Base-by-base conservation (phyloP, 176 grass and related monocot species). In the Themeda triandra region DNA sequence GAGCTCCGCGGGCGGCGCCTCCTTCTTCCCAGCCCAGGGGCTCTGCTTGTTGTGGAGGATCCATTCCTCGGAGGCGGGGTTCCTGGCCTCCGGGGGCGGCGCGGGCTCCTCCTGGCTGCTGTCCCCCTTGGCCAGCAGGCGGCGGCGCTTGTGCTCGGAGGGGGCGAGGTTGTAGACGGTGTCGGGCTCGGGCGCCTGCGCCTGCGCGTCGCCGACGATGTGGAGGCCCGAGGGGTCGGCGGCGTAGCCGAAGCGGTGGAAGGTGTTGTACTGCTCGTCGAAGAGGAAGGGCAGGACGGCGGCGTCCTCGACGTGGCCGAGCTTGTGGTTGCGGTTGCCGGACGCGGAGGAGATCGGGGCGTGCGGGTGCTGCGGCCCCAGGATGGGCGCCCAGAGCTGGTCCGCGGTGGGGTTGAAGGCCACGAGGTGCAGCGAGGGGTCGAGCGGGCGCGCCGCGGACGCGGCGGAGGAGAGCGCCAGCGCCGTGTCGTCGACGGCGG, bases 251-350 rank as follows among this genome's bases (percentile, higher is more conserved):
- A 92, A 96, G 8, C 91, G 86, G 83, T 99, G 96, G 62, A 96
- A 99, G 70, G 96, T 99, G 83, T 96, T 99, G 53, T 99, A 99
- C 75, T 99, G 93, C 78, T 99, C 96, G 42, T 99, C 96, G 75
- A 99, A 99, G 59, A 96, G 93, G 88, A 99, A 99, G 21, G 93
- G 96, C 77, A 96, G 85, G 28, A 99, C 79, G 0, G 90, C 79
- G 41, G 96, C 93, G 69, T 96, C 93, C 88, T 99, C 96, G 19
- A 99, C 93, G 83, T 93, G 94, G 23, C 93, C 93, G 68, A 99
- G 89, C 86, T 99, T 99, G 86, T 99, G 96, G 91, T 99, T 99
- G 65, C 93, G 91, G 77, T 96, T 87, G 72, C 93, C 93, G 29
- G 86, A 80, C 60, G 89, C 83, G 86, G 91, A 85, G 27, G 88